These are phyloP conservation scores for Cystobasidiaceae sp. DNA, from an alignment of 1,284 basidiomycete species.

Conservation along the genomic window DNA sequence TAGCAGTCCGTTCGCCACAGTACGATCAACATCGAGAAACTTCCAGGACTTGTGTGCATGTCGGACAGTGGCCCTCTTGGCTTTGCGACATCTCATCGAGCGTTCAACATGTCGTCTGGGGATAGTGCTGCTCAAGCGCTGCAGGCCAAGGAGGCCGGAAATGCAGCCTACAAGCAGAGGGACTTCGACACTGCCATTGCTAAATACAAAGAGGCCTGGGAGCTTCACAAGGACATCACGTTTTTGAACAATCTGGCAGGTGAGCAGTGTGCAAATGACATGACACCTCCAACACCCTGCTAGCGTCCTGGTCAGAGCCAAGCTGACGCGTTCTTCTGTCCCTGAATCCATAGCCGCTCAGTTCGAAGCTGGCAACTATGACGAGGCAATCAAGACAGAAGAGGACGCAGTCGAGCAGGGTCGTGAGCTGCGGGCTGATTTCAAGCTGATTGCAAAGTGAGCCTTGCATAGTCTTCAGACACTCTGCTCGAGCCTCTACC, in stretches of 20 bases:
- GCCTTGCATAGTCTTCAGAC: neutral
- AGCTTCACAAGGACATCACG: slow-evolving; percentile 83
- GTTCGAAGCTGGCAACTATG: slow-evolving; percentile 87
- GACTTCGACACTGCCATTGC: slow-evolving; percentile 45
- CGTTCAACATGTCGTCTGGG: slow-evolving; percentile 2
- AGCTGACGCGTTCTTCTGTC: neutral
- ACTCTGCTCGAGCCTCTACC: neutral
- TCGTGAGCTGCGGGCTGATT: slow-evolving; percentile 57
- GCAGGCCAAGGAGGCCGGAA: slow-evolving; percentile 59
- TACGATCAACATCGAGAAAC: slow-evolving; percentile 16
- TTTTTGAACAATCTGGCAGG: slow-evolving; percentile 86
- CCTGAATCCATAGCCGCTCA: slow-evolving; percentile 62
- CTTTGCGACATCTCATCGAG: neutral
- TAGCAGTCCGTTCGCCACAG: no score
- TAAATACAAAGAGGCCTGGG: slow-evolving; percentile 72
- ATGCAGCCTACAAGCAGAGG: slow-evolving; percentile 30
- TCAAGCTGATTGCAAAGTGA: slow-evolving; percentile 56
- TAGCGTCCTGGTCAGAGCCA: neutral
- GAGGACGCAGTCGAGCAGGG: slow-evolving; percentile 94
- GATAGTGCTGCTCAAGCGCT: slow-evolving; percentile 66
- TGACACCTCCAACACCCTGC: neutral
- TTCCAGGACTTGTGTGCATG: neutral
- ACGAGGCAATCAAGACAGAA: slow-evolving; percentile 84
- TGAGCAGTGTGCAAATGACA: slow-evolving; percentile 48
- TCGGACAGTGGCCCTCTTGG: neutral